Percentiles rank a stretch among this genome's conserved stretches.
Evolutionary conservation across 2,329 filamentous ascomycete genomes (phyloP).

Genomic region (Beauveria scarabaeidicola): DNA sequence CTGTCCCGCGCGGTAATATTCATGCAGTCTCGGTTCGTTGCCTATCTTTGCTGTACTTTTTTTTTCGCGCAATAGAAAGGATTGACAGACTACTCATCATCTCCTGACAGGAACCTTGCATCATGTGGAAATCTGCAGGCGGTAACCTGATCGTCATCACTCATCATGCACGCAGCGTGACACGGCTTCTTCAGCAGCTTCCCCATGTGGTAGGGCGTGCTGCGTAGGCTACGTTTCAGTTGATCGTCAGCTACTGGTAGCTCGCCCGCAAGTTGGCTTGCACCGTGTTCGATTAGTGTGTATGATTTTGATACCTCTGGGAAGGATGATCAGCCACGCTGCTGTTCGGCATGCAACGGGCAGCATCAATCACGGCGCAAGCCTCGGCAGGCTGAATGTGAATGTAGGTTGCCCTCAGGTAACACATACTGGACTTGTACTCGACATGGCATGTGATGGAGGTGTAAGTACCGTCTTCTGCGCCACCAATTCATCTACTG

Average conservation of each 20-base stretch:
- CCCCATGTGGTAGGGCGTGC: background rate
- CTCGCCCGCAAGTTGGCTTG: background rate
- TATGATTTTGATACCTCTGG: background rate
- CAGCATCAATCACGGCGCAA: background rate
- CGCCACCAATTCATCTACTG: background rate
- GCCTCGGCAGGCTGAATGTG: background rate
- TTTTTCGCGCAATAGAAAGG: background rate
- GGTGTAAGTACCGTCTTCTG: background rate
- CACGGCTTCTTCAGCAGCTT: conserved; percentile 1
- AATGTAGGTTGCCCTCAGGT: background rate
- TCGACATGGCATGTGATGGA: background rate
- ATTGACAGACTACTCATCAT: background rate
- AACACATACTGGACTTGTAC: background rate
- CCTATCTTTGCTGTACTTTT: background rate
- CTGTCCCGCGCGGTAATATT: background rate
- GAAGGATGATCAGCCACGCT: background rate
- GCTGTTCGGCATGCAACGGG: background rate
- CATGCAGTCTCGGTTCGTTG: background rate
- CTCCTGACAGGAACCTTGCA: background rate
- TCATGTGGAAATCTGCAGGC: background rate
- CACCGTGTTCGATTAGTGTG: background rate
- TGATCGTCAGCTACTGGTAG: background rate
- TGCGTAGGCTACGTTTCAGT: background rate
- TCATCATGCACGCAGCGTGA: background rate
- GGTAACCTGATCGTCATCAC: background rate